Conservation (phyloP, 2,329 filamentous ascomycete species). For the Sphaerostilbella broomeana region DNA sequence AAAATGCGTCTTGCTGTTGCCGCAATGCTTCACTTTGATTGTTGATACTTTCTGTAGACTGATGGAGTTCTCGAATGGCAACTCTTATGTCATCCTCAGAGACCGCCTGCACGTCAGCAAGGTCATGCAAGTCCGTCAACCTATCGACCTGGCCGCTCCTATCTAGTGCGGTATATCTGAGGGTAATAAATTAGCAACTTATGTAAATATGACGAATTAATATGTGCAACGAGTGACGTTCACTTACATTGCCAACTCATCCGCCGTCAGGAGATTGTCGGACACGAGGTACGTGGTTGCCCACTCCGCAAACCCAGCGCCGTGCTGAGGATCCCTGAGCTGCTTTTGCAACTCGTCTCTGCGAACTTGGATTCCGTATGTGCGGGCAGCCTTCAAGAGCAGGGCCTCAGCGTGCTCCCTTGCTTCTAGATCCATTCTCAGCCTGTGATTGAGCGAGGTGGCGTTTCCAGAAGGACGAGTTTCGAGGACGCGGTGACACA, state of each 20-base stretch:
- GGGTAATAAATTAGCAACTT: conserved; percentile 12
- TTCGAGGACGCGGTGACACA: conserved; percentile 18
- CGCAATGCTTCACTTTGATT: conserved; percentile 56
- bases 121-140: conserved; percentile 38
- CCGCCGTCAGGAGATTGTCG: conserved; percentile 47
- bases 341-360: conserved; percentile 34
- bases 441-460: conserved; percentile 28
- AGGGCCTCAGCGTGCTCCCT: conserved; percentile 27
- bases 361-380: conserved; percentile 25
- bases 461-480: conserved; percentile 13
- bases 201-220: conserved; percentile 6
- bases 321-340: conserved; percentile 29
- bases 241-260: conserved; percentile 48
- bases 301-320: conserved; percentile 40
- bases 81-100: conserved; percentile 52
- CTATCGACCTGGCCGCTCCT: conserved; percentile 41
- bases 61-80: conserved; percentile 57
- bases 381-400: conserved; percentile 27
- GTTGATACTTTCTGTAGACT: conserved; percentile 57
- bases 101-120: conserved; percentile 44
- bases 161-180: conserved; percentile 45
- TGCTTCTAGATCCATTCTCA: conserved; percentile 23
- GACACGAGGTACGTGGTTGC: conserved; percentile 39
- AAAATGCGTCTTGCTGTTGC: conserved; percentile 56
- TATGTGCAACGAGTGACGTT: conserved; percentile 6